Evolutionary conservation across 176 grass and related monocot genomes (phyloP), one percentile per base, ranked within the genome.

Genomic region (Eleusine coracana): DNA sequence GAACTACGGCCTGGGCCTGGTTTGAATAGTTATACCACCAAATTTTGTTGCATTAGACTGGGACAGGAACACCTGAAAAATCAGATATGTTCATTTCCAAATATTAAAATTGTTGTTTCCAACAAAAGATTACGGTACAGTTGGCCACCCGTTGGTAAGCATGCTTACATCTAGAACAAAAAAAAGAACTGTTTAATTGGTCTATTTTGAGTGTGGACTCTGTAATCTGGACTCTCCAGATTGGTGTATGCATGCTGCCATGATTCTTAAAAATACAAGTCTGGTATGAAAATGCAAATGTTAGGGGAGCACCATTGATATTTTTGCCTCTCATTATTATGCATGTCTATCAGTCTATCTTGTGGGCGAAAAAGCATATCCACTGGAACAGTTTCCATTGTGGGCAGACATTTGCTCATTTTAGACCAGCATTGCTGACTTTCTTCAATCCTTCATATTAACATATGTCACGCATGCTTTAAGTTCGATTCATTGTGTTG

Each of bases 401-500:
- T 63, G 34, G 2, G 25, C 45, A 63, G 12, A 83, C 3, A 50
- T 60, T 18, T 17, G 18, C 56, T 85, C 18, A 63, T 56, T n/a
- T 50, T 42, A 1, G 25, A 72, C 23, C 18, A 36, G 36, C 39
- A 12, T 34, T 45, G 54, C 41, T 5, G 3, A 31, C 4, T 64
- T 14, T 64, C 11, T 14, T 29, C 25, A 64, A 64, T 64, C 25
- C 14, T 23, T 64, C 25, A 66, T 51, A 52, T 25, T 44, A 28
- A 45, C 38, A 4, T 86, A 18, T 3, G 31, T 71, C 13, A 39
- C 28, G 25, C 59, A 51, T 20, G 40, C 46, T 70, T 84, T 72
- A 85, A 45, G 6, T 8, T 71, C 11, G 52, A 76, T 68, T 63
- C 65, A 68, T 77, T 77, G 41, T 74, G 13, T 85, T 70, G 0